Conservation (phyloP, 2,329 filamentous ascomycete genomes). For the Stagonosporopsis tanaceti region DNA sequence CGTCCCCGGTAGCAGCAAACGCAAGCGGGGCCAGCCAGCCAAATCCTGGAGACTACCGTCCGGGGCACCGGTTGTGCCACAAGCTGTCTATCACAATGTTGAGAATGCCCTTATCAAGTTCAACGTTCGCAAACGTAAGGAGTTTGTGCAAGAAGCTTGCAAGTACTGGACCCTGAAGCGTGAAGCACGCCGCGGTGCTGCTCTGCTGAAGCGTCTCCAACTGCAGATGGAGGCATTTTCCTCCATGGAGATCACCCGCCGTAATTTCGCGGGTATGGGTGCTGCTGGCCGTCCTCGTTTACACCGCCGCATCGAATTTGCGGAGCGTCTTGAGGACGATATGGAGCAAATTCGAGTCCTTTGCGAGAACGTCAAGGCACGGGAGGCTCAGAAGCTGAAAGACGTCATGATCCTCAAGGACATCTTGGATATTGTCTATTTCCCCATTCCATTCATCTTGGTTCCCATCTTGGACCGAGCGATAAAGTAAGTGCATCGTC, state of each 20-base stretch:
- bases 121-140: constrained; percentile 83
- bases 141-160: constrained; percentile 91
- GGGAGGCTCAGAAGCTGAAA: constrained; percentile 80
- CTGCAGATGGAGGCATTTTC: constrained; percentile 96
- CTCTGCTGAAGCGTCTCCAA: constrained; percentile 90
- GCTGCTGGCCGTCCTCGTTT: constrained; percentile 80
- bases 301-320: constrained; percentile 86
- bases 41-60: constrained; percentile 94
- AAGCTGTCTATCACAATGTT: constrained; percentile 85
- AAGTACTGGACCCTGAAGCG: constrained; percentile 98
- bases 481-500: constrained; percentile 71
- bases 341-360: constrained; percentile 78
- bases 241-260: constrained; percentile 94
- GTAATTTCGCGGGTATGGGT: constrained; percentile 96
- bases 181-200: constrained; percentile 88
- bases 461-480: constrained; percentile 82
- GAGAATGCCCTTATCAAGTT: constrained; percentile 85
- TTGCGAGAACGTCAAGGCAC: constrained; percentile 73
- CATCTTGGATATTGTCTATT: constrained; percentile 89
- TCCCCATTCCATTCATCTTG: constrained; percentile 81
- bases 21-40: constrained; percentile 60
- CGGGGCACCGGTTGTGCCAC: constrained; percentile 91
- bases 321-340: constrained; percentile 76
- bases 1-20: constrained; percentile 64
- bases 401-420: constrained; percentile 78